Conservation (phyloP, 345 rosid species). For the Rhodamnia argentea region DNA sequence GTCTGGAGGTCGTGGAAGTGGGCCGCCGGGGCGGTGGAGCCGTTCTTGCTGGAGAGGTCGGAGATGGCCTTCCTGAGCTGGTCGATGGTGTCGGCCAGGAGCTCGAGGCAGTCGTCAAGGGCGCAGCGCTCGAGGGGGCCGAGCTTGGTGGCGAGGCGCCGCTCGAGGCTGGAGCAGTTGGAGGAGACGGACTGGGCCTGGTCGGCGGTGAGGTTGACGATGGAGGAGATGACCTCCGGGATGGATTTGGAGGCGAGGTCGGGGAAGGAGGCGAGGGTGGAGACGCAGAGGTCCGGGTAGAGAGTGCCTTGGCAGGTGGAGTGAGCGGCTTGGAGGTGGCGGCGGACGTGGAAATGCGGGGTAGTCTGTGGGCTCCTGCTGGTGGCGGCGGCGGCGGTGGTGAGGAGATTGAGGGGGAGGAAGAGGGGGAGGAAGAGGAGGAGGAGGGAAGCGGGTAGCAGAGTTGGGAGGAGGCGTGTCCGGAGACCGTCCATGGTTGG, state of each 20-base stretch:
- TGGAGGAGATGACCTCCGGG: slow-evolving; percentile 34
- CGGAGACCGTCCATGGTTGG: not conserved
- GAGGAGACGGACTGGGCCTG: slow-evolving; percentile 34
- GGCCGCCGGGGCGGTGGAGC: slow-evolving; percentile 7
- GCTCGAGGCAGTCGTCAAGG: slow-evolving; percentile 60
- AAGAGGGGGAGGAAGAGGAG: not conserved
- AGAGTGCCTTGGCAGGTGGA: not conserved
- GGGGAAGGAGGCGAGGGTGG: slow-evolving; percentile 40
- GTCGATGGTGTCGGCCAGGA: slow-evolving; percentile 28
- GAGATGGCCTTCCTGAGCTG: slow-evolving; percentile 39
- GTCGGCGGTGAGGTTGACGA: slow-evolving; percentile 37
- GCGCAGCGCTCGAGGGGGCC: slow-evolving; percentile 33
- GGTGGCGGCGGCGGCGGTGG: not conserved
- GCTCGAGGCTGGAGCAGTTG: slow-evolving; percentile 33
- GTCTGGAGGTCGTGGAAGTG: slow-evolving; percentile 46
- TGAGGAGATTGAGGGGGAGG: not conserved
- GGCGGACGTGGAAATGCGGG: not conserved
- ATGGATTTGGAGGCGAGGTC: slow-evolving; percentile 27
- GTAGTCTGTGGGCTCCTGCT: not conserved
- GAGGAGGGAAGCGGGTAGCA: not conserved
- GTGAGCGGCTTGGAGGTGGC: slow-evolving; percentile 5
- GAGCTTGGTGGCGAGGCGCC: slow-evolving; percentile 8
- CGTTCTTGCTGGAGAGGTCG: slow-evolving; percentile 16
- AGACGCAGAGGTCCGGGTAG: slow-evolving; percentile 39
- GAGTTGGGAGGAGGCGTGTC: not conserved